Percentiles rank a stretch among this genome's conserved stretches.
phyloP scores from a whole-genome alignment of 2,329 filamentous ascomycete species.

The Pleurostoma richardsiae region DNA sequence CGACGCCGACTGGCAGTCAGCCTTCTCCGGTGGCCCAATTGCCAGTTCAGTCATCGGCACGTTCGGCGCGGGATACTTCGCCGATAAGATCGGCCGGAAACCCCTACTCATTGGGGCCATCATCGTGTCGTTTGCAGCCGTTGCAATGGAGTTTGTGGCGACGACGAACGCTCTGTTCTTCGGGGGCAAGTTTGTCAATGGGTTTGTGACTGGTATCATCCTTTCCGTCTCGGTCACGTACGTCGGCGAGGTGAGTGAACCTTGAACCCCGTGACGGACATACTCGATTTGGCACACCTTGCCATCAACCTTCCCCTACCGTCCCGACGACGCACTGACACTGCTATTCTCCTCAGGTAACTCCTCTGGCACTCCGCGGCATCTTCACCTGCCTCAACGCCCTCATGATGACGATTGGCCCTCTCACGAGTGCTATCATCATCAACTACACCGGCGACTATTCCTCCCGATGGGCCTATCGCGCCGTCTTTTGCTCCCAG shows the following conservation, averaged over 20 bases:
- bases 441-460: slow-evolving; percentile 21
- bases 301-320: too few species aligned
- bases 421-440: slow-evolving; percentile 23
- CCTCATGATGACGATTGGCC: slow-evolving; percentile 23
- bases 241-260: slow-evolving; percentile 20
- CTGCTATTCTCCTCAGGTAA: slow-evolving; percentile 9
- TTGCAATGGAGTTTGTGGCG: slow-evolving; percentile 34
- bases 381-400: slow-evolving; percentile 20
- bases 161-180: slow-evolving; percentile 34
- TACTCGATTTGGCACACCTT: too few species aligned
- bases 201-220: slow-evolving; percentile 25
- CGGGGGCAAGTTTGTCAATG: slow-evolving; percentile 35
- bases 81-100: slow-evolving; percentile 28
- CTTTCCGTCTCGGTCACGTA: slow-evolving; percentile 20
- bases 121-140: slow-evolving; percentile 26
- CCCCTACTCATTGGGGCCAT: slow-evolving; percentile 26
- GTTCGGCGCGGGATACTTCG: slow-evolving; percentile 24
- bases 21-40: slow-evolving; percentile 35
- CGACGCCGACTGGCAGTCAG: slow-evolving; percentile 35
- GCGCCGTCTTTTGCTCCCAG: slow-evolving; percentile 23
- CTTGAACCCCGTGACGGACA: too few species aligned
- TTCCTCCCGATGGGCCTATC: slow-evolving; percentile 25
- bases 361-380: slow-evolving; percentile 17
- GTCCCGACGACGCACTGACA: too few species aligned
- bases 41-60: slow-evolving; percentile 23